A percentile compares a stretch with the other conserved stretches of the same genome.
These are phyloP conservation scores for Boletus huronensis DNA, from an alignment of 768 basidiomycete genomes.

Conservation along the genomic window DNA sequence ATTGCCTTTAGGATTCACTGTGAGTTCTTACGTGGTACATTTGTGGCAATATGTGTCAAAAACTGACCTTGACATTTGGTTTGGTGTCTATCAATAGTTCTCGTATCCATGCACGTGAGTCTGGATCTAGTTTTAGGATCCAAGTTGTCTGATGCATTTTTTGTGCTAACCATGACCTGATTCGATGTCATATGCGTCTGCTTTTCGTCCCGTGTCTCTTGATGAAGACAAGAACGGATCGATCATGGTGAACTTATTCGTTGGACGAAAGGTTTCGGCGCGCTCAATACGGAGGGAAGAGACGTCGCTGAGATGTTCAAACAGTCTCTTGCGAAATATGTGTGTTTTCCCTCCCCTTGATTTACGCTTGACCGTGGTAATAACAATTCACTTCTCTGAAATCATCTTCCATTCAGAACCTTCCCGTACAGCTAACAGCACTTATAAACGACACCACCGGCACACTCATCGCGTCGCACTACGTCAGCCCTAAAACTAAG, in stretches of 20 bases:
- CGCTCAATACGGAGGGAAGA: slow-evolving; percentile 83
- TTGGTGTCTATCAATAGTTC: slow-evolving; percentile 51
- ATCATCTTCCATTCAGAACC: slow-evolving; percentile 44
- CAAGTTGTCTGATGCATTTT: not conserved
- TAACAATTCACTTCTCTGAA: not conserved
- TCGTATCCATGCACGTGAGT: slow-evolving; percentile 92
- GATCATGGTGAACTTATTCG: slow-evolving; percentile 93
- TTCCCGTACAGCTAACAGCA: slow-evolving; percentile 81
- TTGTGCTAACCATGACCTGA: not conserved
- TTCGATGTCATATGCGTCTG: not conserved
- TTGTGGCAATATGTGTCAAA: not conserved
- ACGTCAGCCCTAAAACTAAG: slow-evolving; percentile 86
- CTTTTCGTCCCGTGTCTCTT: not conserved
- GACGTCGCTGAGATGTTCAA: slow-evolving; percentile 95
- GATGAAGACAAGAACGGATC: slow-evolving; percentile 79
- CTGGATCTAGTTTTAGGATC: not conserved
- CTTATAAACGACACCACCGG: slow-evolving; percentile 98
- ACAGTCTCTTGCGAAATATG: slow-evolving; percentile 71
- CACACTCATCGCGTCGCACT: slow-evolving; percentile 94
- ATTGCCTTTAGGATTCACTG: slow-evolving; percentile 91
- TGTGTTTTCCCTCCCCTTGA: slow-evolving; percentile 36
- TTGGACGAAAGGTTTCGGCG: slow-evolving; percentile 99
- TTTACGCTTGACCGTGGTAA: not conserved
- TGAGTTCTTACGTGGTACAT: slow-evolving; percentile 35
- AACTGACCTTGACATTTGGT: slow-evolving; percentile 5